Conservation (phyloP, 83 land plant species). For the Picea abies region DNA sequence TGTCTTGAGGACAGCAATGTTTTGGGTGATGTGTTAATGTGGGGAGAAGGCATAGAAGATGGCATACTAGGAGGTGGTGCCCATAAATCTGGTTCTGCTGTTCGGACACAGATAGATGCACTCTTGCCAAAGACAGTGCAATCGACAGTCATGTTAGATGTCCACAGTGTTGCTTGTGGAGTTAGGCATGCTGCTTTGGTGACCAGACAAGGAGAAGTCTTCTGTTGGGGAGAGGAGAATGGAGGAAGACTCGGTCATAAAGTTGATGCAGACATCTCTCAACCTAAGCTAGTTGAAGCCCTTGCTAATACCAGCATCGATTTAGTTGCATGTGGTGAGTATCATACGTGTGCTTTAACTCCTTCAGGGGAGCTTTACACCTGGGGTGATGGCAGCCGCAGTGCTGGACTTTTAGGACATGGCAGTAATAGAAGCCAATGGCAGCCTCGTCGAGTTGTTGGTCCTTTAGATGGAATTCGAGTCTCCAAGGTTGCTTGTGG, state of each 20-base stretch:
- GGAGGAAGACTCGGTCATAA: constrained; percentile 90
- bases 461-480: constrained; percentile 58
- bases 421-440: constrained; percentile 51
- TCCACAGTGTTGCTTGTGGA: constrained; percentile 84
- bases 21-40: constrained; percentile 67
- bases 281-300: constrained; percentile 60
- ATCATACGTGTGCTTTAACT: constrained; percentile 56
- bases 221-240: constrained; percentile 95
- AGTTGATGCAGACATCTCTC: constrained; percentile 51
- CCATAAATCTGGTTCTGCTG: constrained; percentile 22
- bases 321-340: constrained; percentile 54
- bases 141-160: constrained; percentile 66
- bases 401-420: constrained; percentile 39
- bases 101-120: constrained; percentile 38
- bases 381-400: constrained; percentile 64
- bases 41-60: constrained; percentile 76
- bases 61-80: constrained; percentile 52
- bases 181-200: constrained; percentile 84
- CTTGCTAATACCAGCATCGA: constrained; percentile 32
- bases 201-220: constrained; percentile 93
- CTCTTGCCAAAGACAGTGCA: constrained; percentile 76
- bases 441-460: constrained; percentile 56
- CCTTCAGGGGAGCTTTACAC: constrained; percentile 58
- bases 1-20: constrained; percentile 29
- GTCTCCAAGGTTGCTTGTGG: constrained; percentile 75